Conservation (phyloP, 176 grass and related monocot species). For the Eragrostis nindensis region DNA sequence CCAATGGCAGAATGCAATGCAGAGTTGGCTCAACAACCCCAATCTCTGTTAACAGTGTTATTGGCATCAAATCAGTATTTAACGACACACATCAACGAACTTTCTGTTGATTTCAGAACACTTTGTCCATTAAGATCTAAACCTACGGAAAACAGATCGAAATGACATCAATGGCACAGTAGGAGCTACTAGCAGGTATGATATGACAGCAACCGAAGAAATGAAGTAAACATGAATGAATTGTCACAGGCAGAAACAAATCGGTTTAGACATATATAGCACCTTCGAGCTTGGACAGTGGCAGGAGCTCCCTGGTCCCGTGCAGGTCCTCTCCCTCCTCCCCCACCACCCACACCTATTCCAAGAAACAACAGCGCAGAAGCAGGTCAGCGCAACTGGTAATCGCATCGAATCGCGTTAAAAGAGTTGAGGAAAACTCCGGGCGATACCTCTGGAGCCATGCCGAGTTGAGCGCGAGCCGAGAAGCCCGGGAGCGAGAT, state of each 20-base stretch:
- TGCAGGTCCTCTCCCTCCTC: slow-evolving; percentile 64
- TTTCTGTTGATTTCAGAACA: neutral
- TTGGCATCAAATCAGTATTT: neutral
- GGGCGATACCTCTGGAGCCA: slow-evolving; percentile 34
- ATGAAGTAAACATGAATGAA: neutral
- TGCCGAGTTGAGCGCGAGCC: neutral
- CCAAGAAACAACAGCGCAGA: slow-evolving; percentile 2
- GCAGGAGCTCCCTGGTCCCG: slow-evolving; percentile 51
- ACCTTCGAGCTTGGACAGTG: slow-evolving; percentile 77
- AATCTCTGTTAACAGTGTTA: neutral
- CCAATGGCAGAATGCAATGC: neutral
- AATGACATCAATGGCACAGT: neutral
- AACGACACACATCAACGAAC: neutral
- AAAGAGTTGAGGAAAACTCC: neutral
- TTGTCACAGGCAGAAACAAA: neutral
- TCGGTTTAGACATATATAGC: neutral
- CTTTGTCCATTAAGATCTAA: neutral
- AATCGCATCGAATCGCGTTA: neutral
- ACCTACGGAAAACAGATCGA: neutral
- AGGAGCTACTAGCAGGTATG: neutral
- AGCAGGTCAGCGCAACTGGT: neutral
- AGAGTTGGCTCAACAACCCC: neutral
- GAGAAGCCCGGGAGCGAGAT: slow-evolving; percentile 2
- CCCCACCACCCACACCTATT: slow-evolving; percentile 75
- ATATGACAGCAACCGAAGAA: neutral